Base-by-base conservation (phyloP, 2,329 filamentous ascomycete species). In the Drechslerella stenobrocha region DNA sequence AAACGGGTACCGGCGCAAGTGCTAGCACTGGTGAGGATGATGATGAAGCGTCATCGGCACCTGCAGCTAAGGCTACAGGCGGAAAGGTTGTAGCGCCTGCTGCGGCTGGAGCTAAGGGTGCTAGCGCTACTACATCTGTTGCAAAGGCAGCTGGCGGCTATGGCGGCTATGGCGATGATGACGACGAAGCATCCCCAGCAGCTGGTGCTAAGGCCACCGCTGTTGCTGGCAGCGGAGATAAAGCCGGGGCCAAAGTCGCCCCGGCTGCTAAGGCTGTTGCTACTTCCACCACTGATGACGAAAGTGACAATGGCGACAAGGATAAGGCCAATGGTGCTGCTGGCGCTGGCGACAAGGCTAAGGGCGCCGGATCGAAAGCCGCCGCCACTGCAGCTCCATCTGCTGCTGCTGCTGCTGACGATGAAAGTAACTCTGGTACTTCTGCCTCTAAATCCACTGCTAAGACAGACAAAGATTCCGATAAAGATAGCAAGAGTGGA, bases 161-260 rank as follows among this genome's bases (percentile, higher is more conserved):
- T n/a, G 45, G 45, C 32, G 11, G 35, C 52, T 22, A 51, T 42
- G 7, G 28, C 35, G 37, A 42, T 22, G 57, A 34, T 26, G 44
- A 22, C n/a, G 57, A 45, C 18, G 23, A 47, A 23, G 28, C 48
- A 11, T 22, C 22, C 18, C 47, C 28, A 23, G 42, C 32, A 5
- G 28, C 28, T 30, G 28, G 28, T 5, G 28, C 28, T 30, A 30
- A 5, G 28, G 28, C 5, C 28, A 11, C 28, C 18, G 7, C 7
- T 5, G 2, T 18, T 20, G 13, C 37, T 42, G 15, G 37, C 22
- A 18, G 15, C 15, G 18, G 22, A 7, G 18, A n/a, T 42, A 20
- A n/a, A 7, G 9, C 9, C 37, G 15, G n/a, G 3, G 37, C 37
- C 18, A 18, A 13, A 20, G 4, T 3, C 22, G 37, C 15, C 15